Evolutionary conservation across 306 rosid genomes (phyloP), one percentile per base, ranked within the genome.

Genomic region (Prunus davidiana): DNA sequence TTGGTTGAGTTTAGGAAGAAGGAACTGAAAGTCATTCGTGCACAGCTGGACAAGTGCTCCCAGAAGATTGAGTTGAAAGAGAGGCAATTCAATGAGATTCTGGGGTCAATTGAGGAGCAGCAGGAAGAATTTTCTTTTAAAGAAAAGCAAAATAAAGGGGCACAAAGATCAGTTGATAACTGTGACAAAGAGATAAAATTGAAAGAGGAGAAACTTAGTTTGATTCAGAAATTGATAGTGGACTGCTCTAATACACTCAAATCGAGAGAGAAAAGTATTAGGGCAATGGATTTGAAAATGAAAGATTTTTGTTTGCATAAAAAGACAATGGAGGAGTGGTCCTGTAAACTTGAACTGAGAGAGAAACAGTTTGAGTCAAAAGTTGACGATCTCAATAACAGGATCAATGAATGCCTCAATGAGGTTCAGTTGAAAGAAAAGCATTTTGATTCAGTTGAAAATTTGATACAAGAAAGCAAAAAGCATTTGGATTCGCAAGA

Each of bases 361-460:
- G 28, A 38, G 50, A 38, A 12, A 38, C 50, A 65, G n/a, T 22
- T 38, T 38, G 69, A 65, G 47, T 65, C 69, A 65, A 65, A 19
- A 65, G 69, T 65, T 38, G 51, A 65, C 27, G 69, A 38, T 34
- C 41, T 34, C 41, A 34, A 34, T 34, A 34, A 6, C 41, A 34
- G 41, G 63, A 22, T 52, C 27, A 22, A 32, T 24, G 61, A 76
- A 60, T 20, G 81, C 78, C 76, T 73, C 16, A 38, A 6, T 14
- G 83, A 80, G n/a, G 65, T 85, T 50, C 78, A 84, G 54, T 64
- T 38, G 62, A 76, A 68, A 38, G 76, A 62, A 46, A 46, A 38
- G 46, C 38, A 66, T 1, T 70, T 63, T 62, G 8, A 70, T 58
- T 28, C 18, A 25, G 50, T 67, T 6, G 22, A 65, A 52, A 60